phyloP scores from a whole-genome alignment of 345 rosid genomes.

The Lumnitzera racemosa region DNA sequence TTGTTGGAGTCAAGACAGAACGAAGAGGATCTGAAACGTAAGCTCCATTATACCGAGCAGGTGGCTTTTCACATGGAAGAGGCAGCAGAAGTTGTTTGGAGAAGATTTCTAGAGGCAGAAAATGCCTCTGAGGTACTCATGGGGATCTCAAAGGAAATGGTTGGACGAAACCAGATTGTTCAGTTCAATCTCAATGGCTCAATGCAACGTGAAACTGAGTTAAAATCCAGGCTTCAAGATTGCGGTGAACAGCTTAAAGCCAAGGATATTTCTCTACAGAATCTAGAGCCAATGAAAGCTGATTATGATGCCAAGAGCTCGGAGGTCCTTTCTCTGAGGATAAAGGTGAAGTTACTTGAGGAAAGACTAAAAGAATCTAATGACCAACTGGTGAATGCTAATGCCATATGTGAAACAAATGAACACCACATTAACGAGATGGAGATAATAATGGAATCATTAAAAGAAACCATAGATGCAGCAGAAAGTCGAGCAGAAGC shows the following conservation, averaged over 20 bases:
- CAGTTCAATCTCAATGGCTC: conserved; percentile 63
- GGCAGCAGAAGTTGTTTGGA: conserved; percentile 91
- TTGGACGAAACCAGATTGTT: conserved; percentile 52
- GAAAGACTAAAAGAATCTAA: conserved; percentile 45
- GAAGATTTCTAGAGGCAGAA: conserved; percentile 89
- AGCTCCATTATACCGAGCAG: conserved; percentile 73
- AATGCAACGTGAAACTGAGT: conserved; percentile 53
- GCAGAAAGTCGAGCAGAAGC: conserved; percentile 67
- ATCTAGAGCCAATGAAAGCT: conserved; percentile 35
- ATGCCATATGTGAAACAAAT: conserved; percentile 43
- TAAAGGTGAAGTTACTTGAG: conserved; percentile 48
- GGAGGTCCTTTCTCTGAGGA: conserved; percentile 44
- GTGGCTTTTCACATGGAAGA: conserved; percentile 89
- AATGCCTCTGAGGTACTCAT: conserved; percentile 77
- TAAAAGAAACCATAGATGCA: conserved; percentile 56
- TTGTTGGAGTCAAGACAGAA: conserved; percentile 43
- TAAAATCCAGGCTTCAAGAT: conserved; percentile 42
- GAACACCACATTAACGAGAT: conserved; percentile 67
- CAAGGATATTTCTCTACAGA: conserved; percentile 39
- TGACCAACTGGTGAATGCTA: conserved; percentile 35
- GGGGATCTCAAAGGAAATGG: conserved; percentile 76
- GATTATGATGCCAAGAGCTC: conserved; percentile 33
- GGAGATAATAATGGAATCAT: conserved; percentile 52
- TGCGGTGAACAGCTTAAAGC: conserved; percentile 31
- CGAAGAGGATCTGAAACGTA: conserved; percentile 70